Percentiles rank a stretch among this genome's conserved stretches.
phyloP scores from a whole-genome alignment of 805 yeast species.

The Nakazawaea wyomingensis region DNA sequence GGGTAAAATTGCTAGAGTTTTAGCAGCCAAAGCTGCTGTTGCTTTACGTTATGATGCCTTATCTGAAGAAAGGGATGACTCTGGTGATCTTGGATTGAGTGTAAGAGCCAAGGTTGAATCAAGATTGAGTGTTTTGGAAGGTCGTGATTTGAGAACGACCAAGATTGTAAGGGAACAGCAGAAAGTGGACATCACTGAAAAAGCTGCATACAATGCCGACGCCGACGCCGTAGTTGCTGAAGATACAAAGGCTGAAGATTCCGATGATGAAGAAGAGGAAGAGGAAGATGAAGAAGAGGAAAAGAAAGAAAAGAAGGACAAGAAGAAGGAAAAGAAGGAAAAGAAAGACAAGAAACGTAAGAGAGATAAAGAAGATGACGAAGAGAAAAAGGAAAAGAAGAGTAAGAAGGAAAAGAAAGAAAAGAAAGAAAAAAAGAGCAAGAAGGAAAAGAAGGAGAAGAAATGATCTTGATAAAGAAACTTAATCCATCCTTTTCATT shows the following conservation, averaged over 20 bases:
- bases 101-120: slow-evolving; percentile 92
- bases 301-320: slow-evolving; percentile 20
- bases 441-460: slow-evolving; percentile 21
- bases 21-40: slow-evolving; percentile 98
- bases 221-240: slow-evolving; percentile 65
- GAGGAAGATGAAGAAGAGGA: slow-evolving; percentile 22
- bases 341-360: slow-evolving; percentile 20
- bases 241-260: slow-evolving; percentile 18
- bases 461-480: too few relatives aligned
- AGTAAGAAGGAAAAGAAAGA: slow-evolving; percentile 20
- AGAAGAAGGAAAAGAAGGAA: slow-evolving; percentile 15
- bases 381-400: slow-evolving; percentile 22
- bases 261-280: slow-evolving; percentile 12
- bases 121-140: slow-evolving; percentile 91
- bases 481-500: too few relatives aligned
- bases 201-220: slow-evolving; percentile 88
- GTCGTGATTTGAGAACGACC: slow-evolving; percentile 91
- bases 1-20: slow-evolving; percentile 98
- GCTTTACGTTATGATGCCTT: slow-evolving; percentile 94
- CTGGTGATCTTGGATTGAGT: slow-evolving; percentile 88
- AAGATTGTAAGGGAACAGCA: slow-evolving; percentile 76
- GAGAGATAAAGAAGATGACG: slow-evolving; percentile 21
- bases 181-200: slow-evolving; percentile 81
- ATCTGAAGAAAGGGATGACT: slow-evolving; percentile 94
- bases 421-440: slow-evolving; percentile 18